Evolutionary conservation across 208 protist genomes (phyloP).

Genomic region (Naegleria lovaniensis): DNA sequence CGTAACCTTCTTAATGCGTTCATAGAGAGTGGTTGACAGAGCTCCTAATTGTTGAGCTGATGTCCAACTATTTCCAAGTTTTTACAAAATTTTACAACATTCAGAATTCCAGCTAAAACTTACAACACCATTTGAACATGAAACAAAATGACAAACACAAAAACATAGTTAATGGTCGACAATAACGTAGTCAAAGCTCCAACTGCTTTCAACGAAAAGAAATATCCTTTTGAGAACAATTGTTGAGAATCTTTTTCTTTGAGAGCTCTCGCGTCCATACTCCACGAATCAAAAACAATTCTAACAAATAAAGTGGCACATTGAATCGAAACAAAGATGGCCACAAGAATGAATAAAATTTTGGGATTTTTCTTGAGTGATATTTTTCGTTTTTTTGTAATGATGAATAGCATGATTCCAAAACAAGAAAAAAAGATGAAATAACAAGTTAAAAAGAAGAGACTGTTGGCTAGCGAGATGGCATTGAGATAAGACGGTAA

Average conservation of each 20-base stretch:
- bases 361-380: background rate
- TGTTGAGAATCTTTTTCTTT: background rate
- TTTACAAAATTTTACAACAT: too few relatives aligned
- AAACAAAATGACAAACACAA: background rate
- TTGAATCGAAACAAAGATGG: background rate
- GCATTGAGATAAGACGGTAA: background rate
- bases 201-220: background rate
- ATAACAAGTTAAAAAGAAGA: background rate
- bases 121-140: background rate
- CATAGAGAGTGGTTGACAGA: background rate
- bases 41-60: background rate
- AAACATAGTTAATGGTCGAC: background rate
- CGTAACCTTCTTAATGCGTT: background rate
- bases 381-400: background rate
- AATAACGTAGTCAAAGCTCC: background rate
- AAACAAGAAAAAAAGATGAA: background rate
- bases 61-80: too few relatives aligned
- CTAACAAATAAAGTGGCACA: background rate
- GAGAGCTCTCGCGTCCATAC: background rate
- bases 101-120: too few relatives aligned
- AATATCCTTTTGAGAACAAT: background rate
- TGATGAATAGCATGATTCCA: background rate
- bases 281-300: background rate
- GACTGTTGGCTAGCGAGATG: background rate
- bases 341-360: background rate